A percentile compares a stretch with the other conserved stretches of the same genome.
These are phyloP conservation scores for Colletotrichum eleusines DNA, from an alignment of 2,329 filamentous ascomycete species.

Conservation along the genomic window DNA sequence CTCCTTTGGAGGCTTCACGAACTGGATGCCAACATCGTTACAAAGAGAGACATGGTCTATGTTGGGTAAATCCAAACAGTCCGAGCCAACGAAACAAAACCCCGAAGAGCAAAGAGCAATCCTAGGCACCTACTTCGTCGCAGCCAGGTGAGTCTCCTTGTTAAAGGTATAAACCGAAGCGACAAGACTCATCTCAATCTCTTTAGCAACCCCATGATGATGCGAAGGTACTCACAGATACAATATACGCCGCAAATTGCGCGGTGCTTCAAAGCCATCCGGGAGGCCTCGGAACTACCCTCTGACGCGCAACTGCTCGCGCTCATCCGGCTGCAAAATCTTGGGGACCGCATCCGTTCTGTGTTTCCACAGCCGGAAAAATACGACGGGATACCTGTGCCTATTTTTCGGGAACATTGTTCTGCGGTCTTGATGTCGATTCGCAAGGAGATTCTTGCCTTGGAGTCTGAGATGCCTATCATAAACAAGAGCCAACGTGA, in stretches of 20 bases:
- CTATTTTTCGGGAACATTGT: conserved; percentile 45
- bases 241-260: conserved; percentile 51
- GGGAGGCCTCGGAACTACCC: conserved; percentile 35
- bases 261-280: conserved; percentile 51
- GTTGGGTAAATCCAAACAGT: conserved; percentile 40
- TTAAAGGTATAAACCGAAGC: accelerated
- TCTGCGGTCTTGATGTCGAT: conserved; percentile 52
- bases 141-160: conserved; percentile 47
- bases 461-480: conserved; percentile 33
- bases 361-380: conserved; percentile 45
- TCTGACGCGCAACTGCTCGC: conserved; percentile 47
- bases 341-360: conserved; percentile 48
- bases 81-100: conserved; percentile 45
- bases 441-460: conserved; percentile 50
- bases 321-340: conserved; percentile 51
- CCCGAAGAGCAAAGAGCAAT: conserved; percentile 55
- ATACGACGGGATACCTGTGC: conserved; percentile 9
- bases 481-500: conserved; percentile 24
- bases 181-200: not conserved
- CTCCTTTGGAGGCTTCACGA: conserved; percentile 37
- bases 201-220: conserved; percentile 46
- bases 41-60: conserved; percentile 50
- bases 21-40: conserved; percentile 47
- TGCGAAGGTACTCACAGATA: conserved; percentile 50
- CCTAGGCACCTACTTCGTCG: conserved; percentile 55